These are phyloP conservation scores for Inonotus obliquus DNA, from an alignment of 1,284 basidiomycete species.

Conservation along the genomic window DNA sequence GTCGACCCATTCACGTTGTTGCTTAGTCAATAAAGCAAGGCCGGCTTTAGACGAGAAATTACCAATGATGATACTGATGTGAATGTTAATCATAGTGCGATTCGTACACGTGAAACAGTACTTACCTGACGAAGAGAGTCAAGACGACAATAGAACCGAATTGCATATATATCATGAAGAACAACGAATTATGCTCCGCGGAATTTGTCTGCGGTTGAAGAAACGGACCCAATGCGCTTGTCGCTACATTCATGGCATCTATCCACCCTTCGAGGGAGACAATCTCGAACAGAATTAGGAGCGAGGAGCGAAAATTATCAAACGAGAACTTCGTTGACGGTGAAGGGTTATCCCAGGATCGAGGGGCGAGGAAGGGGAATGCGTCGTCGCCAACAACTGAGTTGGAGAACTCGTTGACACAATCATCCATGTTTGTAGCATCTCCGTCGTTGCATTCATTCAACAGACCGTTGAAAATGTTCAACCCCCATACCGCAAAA, in stretches of 20 bases:
- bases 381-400: conserved; percentile 44
- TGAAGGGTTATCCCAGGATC: conserved; percentile 86
- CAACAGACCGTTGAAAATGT: conserved; percentile 86
- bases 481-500: conserved; percentile 95
- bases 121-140: conserved; percentile 83
- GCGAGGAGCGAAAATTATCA: conserved; percentile 80
- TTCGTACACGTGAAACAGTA: not conserved
- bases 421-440: conserved; percentile 57
- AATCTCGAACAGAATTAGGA: conserved; percentile 95
- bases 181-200: conserved; percentile 81
- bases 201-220: conserved; percentile 70
- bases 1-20: conserved; percentile 96
- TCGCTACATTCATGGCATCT: conserved; percentile 83
- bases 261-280: conserved; percentile 96
- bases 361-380: conserved; percentile 73
- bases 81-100: not conserved
- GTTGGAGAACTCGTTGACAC: conserved; percentile 74
- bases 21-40: conserved; percentile 75
- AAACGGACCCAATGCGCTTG: conserved; percentile 71
- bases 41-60: conserved; percentile 90
- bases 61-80: conserved; percentile 84
- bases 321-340: conserved; percentile 88
- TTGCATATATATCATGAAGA: conserved; percentile 92
- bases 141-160: conserved; percentile 89
- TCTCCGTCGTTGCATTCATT: conserved; percentile 80